A percentile compares a stretch with the other conserved stretches of the same genome.
These are phyloP conservation scores for Phytophthora fragariae DNA, from an alignment of 352 stramenopile species.

Conservation along the genomic window DNA sequence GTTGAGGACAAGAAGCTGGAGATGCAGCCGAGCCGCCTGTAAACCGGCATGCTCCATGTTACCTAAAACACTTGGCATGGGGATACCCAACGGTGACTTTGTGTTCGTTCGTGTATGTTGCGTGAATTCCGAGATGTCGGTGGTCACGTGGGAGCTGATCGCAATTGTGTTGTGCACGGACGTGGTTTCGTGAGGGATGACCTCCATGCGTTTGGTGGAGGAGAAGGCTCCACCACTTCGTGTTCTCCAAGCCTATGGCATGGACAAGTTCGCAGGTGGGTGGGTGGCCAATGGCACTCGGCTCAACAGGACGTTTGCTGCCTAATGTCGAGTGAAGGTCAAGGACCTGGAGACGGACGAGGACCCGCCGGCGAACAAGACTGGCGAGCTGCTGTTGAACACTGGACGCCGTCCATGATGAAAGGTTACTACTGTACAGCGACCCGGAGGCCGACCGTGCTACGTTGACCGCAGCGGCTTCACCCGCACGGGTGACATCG, in stretches of 20 bases:
- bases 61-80: neutral
- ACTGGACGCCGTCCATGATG: conserved; percentile 90
- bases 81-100: neutral
- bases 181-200: neutral
- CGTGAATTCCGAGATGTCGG: neutral
- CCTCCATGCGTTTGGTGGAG: conserved; percentile 14
- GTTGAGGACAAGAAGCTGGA: conserved; percentile 45
- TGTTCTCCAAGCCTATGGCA: conserved; percentile 53
- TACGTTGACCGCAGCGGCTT: conserved; percentile 74
- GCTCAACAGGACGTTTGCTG: conserved; percentile 49
- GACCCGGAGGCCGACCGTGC: conserved; percentile 75
- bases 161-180: conserved; percentile 2
- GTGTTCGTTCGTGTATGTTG: neutral
- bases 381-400: conserved; percentile 78
- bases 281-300: conserved; percentile 25
- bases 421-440: conserved; percentile 82
- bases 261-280: conserved; percentile 49
- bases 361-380: conserved; percentile 35
- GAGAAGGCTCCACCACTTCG: conserved; percentile 53
- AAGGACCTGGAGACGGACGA: conserved; percentile 45
- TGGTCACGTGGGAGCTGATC: conserved; percentile 3
- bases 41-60: conserved; percentile 1
- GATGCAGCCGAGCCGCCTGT: conserved; percentile 18
- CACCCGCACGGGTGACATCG: conserved; percentile 89
- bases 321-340: conserved; percentile 54